Conservation (phyloP, 768 basidiomycete genomes). For the Trametes meyenii region DNA sequence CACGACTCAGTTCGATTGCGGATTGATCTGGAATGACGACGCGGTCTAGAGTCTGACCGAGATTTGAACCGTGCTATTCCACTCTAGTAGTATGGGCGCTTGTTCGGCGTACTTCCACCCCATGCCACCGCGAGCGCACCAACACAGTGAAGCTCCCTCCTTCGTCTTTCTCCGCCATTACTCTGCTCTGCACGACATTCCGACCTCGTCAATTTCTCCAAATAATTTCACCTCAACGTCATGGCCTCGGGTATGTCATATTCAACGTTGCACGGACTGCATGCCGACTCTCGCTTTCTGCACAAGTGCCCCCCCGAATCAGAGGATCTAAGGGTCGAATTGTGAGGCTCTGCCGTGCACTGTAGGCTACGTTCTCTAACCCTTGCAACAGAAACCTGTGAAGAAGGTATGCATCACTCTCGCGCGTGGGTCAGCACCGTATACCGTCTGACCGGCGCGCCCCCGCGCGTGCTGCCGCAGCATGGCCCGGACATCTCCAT, state of each 20-base stretch:
- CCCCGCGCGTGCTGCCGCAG: slow-evolving; percentile 39
- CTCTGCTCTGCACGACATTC: too few relatives aligned
- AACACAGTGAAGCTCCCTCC: too few relatives aligned
- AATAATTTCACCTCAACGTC: too few relatives aligned
- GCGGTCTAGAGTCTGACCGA: too few relatives aligned
- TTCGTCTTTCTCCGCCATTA: too few relatives aligned
- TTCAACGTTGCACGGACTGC: background rate
- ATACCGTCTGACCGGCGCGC: slow-evolving; percentile 6
- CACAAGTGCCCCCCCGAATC: slow-evolving; percentile 30
- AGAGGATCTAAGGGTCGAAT: slow-evolving; percentile 47
- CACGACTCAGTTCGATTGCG: too few relatives aligned
- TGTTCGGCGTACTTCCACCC: too few relatives aligned
- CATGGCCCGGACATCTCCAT: slow-evolving; percentile 76
- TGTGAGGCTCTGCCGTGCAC: slow-evolving; percentile 30
- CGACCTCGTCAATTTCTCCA: too few relatives aligned
- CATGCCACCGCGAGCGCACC: too few relatives aligned
- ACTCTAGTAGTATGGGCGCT: too few relatives aligned
- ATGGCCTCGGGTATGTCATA: slow-evolving; percentile 37
- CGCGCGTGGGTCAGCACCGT: background rate
- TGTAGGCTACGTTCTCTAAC: slow-evolving; percentile 23
- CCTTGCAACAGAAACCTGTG: slow-evolving; percentile 44
- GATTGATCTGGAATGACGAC: too few relatives aligned
- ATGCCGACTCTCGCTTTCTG: background rate
- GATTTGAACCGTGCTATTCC: too few relatives aligned
- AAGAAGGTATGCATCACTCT: slow-evolving; percentile 43